Evolutionary conservation across 2,329 filamentous ascomycete species (phyloP).

Genomic region (Lasiodiplodia sp.): DNA sequence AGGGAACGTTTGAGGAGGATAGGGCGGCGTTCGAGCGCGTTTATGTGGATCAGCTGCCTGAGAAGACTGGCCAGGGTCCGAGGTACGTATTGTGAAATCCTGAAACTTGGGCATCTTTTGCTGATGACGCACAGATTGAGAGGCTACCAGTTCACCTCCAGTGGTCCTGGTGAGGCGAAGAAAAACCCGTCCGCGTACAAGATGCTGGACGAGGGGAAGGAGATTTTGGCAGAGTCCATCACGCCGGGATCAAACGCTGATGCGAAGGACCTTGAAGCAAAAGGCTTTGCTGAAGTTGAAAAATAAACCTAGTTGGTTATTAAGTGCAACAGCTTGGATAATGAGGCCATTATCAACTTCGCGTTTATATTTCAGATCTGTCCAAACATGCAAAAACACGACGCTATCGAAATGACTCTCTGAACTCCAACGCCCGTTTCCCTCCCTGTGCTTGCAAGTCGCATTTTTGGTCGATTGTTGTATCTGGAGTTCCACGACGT

Average conservation of each 20-base stretch:
- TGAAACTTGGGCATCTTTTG: not conserved
- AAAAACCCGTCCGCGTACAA: conserved; percentile 31
- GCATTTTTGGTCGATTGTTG: too few relatives aligned
- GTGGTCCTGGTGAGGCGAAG: conserved; percentile 29
- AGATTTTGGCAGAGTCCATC: conserved; percentile 21
- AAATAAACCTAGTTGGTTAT: not conserved
- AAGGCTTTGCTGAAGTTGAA: conserved; percentile 30
- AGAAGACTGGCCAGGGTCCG: conserved; percentile 78
- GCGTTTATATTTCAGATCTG: too few relatives aligned
- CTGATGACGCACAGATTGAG: conserved; percentile 10
- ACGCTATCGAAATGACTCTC: too few relatives aligned
- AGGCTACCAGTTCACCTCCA: conserved; percentile 31
- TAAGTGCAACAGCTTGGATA: too few relatives aligned
- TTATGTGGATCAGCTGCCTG: conserved; percentile 77
- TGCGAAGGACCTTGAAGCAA: conserved; percentile 33
- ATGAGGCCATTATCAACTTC: too few relatives aligned
- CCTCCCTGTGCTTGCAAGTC: too few relatives aligned
- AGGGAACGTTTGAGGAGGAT: conserved; percentile 63
- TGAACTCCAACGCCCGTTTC: too few relatives aligned
- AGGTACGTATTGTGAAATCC: conserved; percentile 46
- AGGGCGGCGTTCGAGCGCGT: conserved; percentile 65
- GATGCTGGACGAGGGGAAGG: conserved; percentile 30
- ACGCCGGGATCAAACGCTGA: conserved; percentile 12
- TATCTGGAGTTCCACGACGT: too few relatives aligned
- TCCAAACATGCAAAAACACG: too few relatives aligned